Conservation (phyloP, 345 rosid genomes). For the Psidium friedrichsthalianum region DNA sequence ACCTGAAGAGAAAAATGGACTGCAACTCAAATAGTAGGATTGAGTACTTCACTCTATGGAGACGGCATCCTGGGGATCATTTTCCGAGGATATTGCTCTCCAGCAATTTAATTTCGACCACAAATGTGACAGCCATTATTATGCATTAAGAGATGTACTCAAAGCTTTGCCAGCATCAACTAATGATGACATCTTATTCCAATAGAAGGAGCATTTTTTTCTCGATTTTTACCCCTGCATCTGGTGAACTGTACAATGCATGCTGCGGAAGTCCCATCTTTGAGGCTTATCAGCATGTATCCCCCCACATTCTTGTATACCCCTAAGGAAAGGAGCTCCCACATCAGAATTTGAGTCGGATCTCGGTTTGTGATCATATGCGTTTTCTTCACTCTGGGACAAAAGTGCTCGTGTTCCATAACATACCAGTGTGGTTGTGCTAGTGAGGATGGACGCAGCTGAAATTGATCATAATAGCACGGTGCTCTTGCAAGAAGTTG, state of each 20-base stretch:
- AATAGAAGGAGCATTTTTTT: background rate
- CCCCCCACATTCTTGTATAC: background rate
- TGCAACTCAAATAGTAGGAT: conserved; percentile 8
- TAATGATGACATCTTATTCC: conserved; percentile 31
- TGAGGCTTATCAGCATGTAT: background rate
- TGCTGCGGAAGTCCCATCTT: background rate
- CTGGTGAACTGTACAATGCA: background rate
- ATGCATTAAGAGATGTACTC: conserved; percentile 73
- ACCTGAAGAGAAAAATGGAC: conserved; percentile 51
- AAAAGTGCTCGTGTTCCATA: background rate
- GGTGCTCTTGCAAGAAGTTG: background rate
- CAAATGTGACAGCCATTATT: conserved; percentile 82
- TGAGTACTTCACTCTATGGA: conserved; percentile 69
- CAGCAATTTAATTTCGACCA: conserved; percentile 72
- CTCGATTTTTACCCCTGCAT: background rate
- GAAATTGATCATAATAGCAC: background rate
- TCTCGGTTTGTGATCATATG: background rate
- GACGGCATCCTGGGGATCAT: conserved; percentile 75
- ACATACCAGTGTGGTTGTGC: background rate
- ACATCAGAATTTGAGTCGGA: background rate
- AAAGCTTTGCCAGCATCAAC: conserved; percentile 53
- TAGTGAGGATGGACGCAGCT: background rate
- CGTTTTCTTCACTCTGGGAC: background rate
- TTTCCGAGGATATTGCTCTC: conserved; percentile 80
- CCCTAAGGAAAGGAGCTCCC: background rate